These are phyloP conservation scores for Mortierella sp. DNA, from an alignment of 371 early-diverging fungal genomes.

Conservation along the genomic window DNA sequence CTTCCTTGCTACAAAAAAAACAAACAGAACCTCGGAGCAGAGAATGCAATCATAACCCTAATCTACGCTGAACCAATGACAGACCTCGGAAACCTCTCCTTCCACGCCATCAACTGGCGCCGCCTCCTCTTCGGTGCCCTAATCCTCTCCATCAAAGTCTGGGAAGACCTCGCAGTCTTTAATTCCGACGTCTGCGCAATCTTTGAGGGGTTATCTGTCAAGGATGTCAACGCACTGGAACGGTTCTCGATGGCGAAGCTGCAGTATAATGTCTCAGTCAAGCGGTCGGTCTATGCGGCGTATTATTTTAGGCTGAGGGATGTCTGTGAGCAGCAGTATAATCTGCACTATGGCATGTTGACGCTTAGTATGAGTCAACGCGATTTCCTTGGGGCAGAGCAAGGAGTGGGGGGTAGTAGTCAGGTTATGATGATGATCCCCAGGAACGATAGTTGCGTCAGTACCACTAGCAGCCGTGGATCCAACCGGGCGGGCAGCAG, in stretches of 20 bases:
- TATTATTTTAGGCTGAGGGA: constrained; percentile 75
- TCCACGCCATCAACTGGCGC: constrained; percentile 83
- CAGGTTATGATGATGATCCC: not conserved
- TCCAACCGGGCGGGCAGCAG: constrained; percentile 15
- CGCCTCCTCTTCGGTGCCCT: constrained; percentile 77
- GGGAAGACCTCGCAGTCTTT: constrained; percentile 93
- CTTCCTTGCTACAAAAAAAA: not conserved
- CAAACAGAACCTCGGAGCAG: constrained; percentile 65
- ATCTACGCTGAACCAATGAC: constrained; percentile 83
- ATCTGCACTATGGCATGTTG: constrained; percentile 33
- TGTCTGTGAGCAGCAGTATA: constrained; percentile 41
- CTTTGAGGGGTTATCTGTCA: constrained; percentile 77
- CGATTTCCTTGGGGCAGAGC: constrained; percentile 9
- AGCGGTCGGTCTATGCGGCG: constrained; percentile 68
- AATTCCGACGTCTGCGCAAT: constrained; percentile 87
- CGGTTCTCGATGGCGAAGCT: constrained; percentile 69
- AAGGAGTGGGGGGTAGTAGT: not conserved
- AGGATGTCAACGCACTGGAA: constrained; percentile 72
- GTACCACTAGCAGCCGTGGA: not conserved
- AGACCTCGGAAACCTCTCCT: constrained; percentile 66
- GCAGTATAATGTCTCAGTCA: constrained; percentile 73
- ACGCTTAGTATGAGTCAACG: constrained; percentile 41
- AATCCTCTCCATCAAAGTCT: constrained; percentile 83
- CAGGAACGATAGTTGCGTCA: not conserved
- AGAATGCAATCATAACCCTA: constrained; percentile 80